Evolutionary conservation across 108 stramenopile species (phyloP).

Genomic region (Skeletonema potamos): DNA sequence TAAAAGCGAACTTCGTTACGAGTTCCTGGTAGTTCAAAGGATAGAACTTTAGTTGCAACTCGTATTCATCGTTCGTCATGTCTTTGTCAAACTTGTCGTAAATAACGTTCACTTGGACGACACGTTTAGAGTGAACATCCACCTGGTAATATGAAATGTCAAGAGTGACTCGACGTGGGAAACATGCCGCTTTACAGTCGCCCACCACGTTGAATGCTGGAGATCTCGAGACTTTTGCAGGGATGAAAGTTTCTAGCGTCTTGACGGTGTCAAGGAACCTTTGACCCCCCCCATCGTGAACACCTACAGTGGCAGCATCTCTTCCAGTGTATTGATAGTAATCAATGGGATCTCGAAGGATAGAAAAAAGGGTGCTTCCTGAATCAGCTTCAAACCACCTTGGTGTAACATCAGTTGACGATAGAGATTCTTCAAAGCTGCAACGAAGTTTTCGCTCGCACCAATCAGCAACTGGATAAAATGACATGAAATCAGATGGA

Average conservation of each 20-base stretch:
- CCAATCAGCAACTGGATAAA: constrained; percentile 76
- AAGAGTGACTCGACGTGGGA: constrained; percentile 67
- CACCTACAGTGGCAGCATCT: constrained; percentile 4
- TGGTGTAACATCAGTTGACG: constrained; percentile 50
- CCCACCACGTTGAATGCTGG: constrained; percentile 47
- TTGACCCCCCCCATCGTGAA: constrained; percentile 49
- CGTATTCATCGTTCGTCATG: constrained; percentile 49
- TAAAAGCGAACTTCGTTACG: constrained; percentile 80
- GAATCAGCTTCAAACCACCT: constrained; percentile 80
- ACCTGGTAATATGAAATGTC: constrained; percentile 79
- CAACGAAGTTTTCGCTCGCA: constrained; percentile 63
- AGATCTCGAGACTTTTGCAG: constrained; percentile 61
- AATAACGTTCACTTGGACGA: constrained; percentile 53
- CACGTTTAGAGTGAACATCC: constrained; percentile 54
- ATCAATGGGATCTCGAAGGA: constrained; percentile 70
- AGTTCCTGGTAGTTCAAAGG: constrained; percentile 82
- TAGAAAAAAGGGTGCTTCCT: constrained; percentile 60
- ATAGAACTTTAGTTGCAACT: constrained; percentile 54
- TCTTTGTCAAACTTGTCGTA: constrained; percentile 78
- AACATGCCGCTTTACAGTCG: constrained; percentile 63
- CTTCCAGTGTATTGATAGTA: constrained; percentile 75
- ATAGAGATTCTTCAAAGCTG: constrained; percentile 62
- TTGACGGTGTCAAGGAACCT: constrained; percentile 29
- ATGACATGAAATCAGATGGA: constrained; percentile 52
- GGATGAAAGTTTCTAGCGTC: constrained; percentile 62